Base-by-base conservation (phyloP, 208 protist species). In the Crithidia sp. region DNA sequence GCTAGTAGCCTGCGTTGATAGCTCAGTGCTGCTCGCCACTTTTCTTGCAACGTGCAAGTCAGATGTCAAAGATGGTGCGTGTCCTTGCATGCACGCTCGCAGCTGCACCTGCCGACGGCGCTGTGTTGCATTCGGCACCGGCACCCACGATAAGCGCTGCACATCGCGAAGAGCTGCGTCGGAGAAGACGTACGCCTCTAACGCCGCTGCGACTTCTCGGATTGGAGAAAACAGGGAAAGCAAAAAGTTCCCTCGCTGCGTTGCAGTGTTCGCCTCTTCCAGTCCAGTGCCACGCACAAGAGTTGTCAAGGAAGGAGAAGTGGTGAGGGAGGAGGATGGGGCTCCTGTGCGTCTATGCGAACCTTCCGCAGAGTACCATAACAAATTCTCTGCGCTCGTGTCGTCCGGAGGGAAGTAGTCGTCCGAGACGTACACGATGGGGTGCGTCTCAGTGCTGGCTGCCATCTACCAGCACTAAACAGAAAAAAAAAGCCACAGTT, bases 161-260 rank as follows among this genome's bases (percentile, higher is more conserved):
- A 55, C 13, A 44, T 62, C 28, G 44, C 37, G 50, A 3, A 63
- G 44, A 7, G 67, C 67, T 9, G 36, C 56, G 47, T 72, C 67
- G 0, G 67, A 72, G 45, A 61, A 56, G 7, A 72, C 44, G 36
- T 72, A 72, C 37, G 44, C 67, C 55, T 72, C 67, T 10, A 72
- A 14, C 45, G 40, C 37, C 10, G 50, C 52, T 45, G 49, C 53
- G 41, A 37, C 16, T n/a, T 0, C 39, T 13, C 16, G 28, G 45
- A 40, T 49, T 36, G 50, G 7, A 13, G 7, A 14, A 13, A 49
- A 49, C 9, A 49, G 12, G 12, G 45, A 49, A 13, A 49, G 2
- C 0, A 49, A 49, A 49, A 49, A 49, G 12, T 49, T 49, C 45
- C 45, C 45, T 49, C 9, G 9, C 2, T 49, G 9, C 2, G 9